These are phyloP conservation scores for Naganishia vaughanmartiniae DNA, from an alignment of 768 basidiomycete genomes.

Conservation along the genomic window DNA sequence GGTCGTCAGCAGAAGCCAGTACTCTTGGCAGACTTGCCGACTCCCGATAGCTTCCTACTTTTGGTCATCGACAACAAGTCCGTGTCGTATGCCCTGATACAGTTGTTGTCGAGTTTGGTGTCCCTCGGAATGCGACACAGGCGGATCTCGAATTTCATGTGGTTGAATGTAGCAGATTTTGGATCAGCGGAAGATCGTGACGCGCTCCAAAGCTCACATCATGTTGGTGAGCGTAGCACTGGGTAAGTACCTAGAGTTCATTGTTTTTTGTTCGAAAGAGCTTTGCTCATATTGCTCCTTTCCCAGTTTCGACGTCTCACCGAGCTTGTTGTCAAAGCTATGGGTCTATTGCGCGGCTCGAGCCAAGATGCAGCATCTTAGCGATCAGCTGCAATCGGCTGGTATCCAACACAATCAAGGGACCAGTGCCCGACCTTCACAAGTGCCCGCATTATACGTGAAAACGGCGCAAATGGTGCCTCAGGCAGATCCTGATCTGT, in stretches of 20 bases:
- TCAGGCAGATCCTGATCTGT: not conserved
- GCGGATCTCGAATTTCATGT: conserved; percentile 5
- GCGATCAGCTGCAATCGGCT: not conserved
- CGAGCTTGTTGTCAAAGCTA: conserved; percentile 2
- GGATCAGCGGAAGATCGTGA: not conserved
- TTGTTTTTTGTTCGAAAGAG: not conserved
- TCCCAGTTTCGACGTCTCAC: conserved; percentile 5
- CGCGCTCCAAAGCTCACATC: not conserved
- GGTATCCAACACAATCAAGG: conserved; percentile 2
- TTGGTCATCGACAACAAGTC: conserved; percentile 17
- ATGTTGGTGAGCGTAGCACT: not conserved
- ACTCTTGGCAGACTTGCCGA: conserved; percentile 17
- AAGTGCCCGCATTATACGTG: conserved; percentile 7
- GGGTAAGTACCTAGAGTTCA: not conserved
- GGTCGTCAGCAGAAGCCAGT: conserved; percentile 13
- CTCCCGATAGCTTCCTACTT: conserved; percentile 4
- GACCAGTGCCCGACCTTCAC: not conserved
- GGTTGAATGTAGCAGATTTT: conserved; percentile 11
- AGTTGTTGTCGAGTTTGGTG: conserved; percentile 5
- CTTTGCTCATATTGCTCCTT: not conserved
- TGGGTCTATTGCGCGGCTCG: conserved; percentile 13
- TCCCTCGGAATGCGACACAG: not conserved
- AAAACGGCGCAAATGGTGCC: conserved; percentile 17
- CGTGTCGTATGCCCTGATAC: conserved; percentile 6
- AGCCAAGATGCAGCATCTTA: conserved; percentile 6